Conservation (phyloP, 495 filamentous ascomycete species). For the Tuber aestivum region DNA sequence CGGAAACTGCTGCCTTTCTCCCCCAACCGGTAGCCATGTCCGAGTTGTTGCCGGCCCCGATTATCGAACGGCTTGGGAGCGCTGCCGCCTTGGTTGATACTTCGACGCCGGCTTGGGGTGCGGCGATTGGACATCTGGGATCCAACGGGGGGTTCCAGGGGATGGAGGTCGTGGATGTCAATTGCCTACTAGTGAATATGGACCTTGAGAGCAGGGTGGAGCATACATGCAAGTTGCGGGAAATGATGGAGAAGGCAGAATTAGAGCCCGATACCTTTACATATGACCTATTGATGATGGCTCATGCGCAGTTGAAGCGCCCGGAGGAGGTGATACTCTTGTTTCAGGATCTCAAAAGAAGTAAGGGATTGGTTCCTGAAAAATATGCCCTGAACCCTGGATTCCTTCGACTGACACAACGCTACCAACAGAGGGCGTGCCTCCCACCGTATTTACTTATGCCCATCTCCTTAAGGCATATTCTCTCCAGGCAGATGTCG, state of each 20-base stretch:
- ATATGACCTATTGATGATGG: conserved; percentile 40
- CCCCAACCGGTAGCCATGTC: conserved; percentile 27
- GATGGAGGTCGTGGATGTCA: conserved; percentile 31
- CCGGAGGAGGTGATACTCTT: conserved; percentile 28
- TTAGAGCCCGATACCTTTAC: conserved; percentile 30
- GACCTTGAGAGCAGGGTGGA: conserved; percentile 22
- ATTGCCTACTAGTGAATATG: conserved; percentile 29
- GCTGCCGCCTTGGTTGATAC: conserved; percentile 14
- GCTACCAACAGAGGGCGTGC: conserved; percentile 24
- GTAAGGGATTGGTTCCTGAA: conserved; percentile 14
- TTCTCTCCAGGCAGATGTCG: conserved; percentile 31
- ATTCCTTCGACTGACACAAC: conserved; percentile 13
- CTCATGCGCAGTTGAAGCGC: conserved; percentile 23
- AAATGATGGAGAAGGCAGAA: conserved; percentile 28
- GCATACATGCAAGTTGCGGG: conserved; percentile 19
- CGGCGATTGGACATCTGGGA: conserved; percentile 22
- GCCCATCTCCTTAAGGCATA: conserved; percentile 39
- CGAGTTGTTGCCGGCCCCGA: conserved; percentile 16
- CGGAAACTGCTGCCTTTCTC: conserved; percentile 24
- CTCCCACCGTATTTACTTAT: conserved; percentile 36
- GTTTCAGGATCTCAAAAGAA: conserved; percentile 32
- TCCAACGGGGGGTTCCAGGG: conserved; percentile 31
- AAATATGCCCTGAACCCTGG: background rate
- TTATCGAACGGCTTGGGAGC: conserved; percentile 24
- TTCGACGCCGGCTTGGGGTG: conserved; percentile 19